A percentile compares a stretch with the other conserved stretches of the same genome.
Conservation (phyloP, 495 filamentous ascomycete species). For the Annulohypoxylon bovei region DNA sequence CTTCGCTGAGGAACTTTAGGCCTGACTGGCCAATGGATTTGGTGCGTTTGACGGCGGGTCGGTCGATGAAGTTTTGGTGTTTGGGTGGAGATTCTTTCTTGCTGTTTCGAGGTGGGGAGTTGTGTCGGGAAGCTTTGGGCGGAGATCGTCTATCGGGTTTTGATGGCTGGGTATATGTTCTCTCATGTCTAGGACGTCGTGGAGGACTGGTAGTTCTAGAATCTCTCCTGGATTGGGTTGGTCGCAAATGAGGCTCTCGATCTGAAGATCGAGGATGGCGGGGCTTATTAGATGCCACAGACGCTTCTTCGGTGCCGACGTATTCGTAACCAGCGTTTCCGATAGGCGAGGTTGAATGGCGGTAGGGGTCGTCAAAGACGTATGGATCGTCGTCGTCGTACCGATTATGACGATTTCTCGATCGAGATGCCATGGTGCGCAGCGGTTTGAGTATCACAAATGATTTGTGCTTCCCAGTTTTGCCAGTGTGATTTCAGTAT, state of each 20-base stretch:
- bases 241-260: slow-evolving; percentile 19
- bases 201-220: slow-evolving; percentile 46
- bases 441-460: neutral
- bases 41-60: slow-evolving; percentile 33
- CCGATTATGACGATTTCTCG: slow-evolving; percentile 35
- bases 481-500: neutral
- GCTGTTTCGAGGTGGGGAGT: slow-evolving; percentile 22
- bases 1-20: slow-evolving; percentile 43
- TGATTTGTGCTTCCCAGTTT: neutral
- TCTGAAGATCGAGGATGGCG: slow-evolving; percentile 23
- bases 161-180: slow-evolving; percentile 16
- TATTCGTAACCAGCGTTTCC: slow-evolving; percentile 40
- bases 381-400: slow-evolving; percentile 44
- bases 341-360: slow-evolving; percentile 40
- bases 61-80: slow-evolving; percentile 17
- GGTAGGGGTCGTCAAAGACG: slow-evolving; percentile 46
- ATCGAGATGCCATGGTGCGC: slow-evolving; percentile 42
- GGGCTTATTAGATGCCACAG: slow-evolving; percentile 11
- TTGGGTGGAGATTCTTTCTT: slow-evolving; percentile 15
- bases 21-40: slow-evolving; percentile 42
- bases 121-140: slow-evolving; percentile 29
- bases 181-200: slow-evolving; percentile 30
- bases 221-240: slow-evolving; percentile 16
- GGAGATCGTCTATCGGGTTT: slow-evolving; percentile 16
- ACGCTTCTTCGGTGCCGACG: slow-evolving; percentile 42